Conservation (phyloP, 129 eudicot genomes). For the Saposhnikovia divaricata region DNA sequence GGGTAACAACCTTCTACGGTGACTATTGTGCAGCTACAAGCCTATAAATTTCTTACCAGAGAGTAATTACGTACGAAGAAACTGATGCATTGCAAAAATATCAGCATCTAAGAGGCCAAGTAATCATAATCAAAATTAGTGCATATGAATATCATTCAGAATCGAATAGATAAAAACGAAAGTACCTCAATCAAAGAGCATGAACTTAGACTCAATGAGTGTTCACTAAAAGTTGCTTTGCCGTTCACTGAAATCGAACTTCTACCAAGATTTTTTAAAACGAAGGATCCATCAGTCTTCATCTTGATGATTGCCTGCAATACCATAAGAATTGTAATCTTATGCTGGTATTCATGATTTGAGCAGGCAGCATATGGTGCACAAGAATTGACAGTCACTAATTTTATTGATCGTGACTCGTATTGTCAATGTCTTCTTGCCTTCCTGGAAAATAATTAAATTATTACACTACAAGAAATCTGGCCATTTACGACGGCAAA, state of each 20-base stretch:
- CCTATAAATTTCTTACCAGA: neutral
- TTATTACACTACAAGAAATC: too few species aligned
- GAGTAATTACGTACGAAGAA: neutral
- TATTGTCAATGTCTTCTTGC: neutral
- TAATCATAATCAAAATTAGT: neutral
- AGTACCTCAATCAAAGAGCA: constrained; percentile 81
- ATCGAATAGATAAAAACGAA: neutral
- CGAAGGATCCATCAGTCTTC: constrained; percentile 78
- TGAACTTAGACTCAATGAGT: constrained; percentile 39
- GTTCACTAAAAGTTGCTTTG: constrained; percentile 40
- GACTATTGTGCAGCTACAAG: too few species aligned
- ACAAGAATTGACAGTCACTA: neutral
- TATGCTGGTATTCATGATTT: too few species aligned
- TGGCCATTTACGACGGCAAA: too few species aligned
- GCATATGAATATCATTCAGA: neutral
- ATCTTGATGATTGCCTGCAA: constrained; percentile 69
- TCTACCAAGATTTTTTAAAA: constrained; percentile 62
- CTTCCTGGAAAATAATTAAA: neutral
- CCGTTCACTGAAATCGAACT: constrained; percentile 60
- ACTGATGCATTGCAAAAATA: neutral
- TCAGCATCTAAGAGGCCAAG: neutral
- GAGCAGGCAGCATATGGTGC: neutral
- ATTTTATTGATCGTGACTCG: neutral
- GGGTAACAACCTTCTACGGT: neutral
- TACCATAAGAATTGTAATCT: neutral